Evolutionary conservation across 305 asterid species (phyloP).

Genomic region (Solanum hybrid): DNA sequence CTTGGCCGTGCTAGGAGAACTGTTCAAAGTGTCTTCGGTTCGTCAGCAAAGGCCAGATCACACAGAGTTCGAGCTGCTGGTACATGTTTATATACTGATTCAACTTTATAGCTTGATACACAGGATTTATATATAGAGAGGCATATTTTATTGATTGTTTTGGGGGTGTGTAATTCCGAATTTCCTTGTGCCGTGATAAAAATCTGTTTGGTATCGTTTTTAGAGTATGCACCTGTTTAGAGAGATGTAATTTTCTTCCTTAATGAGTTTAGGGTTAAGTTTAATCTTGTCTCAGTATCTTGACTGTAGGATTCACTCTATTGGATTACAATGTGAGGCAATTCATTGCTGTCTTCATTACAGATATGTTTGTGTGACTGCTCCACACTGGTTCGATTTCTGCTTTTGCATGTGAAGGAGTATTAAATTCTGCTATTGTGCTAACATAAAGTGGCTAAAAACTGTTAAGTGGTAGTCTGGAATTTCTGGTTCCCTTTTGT

Average conservation of each 20-base stretch:
- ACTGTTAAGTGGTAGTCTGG: background rate
- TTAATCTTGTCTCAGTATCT: background rate
- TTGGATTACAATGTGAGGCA: background rate
- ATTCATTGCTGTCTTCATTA: background rate
- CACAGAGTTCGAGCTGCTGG: constrained; percentile 61
- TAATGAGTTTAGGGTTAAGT: background rate
- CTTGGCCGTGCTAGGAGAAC: constrained; percentile 23
- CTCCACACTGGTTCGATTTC: background rate
- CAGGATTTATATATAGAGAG: background rate
- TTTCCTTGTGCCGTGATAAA: background rate
- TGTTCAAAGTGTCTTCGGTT: constrained; percentile 26
- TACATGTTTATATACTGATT: constrained; percentile 12
- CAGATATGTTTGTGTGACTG: background rate
- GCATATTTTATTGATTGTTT: background rate
- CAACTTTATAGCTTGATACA: background rate
- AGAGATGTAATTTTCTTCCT: background rate
- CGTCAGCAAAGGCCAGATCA: constrained; percentile 48
- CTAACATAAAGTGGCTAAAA: background rate
- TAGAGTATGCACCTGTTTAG: background rate
- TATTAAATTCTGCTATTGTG: background rate
- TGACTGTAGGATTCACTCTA: background rate
- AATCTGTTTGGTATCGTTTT: background rate
- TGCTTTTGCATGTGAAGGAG: background rate
- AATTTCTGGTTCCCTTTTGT: background rate
- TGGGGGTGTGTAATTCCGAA: background rate